Evolutionary conservation across 352 stramenopile genomes (phyloP).

Genomic region (Aphanomyces astaci): DNA sequence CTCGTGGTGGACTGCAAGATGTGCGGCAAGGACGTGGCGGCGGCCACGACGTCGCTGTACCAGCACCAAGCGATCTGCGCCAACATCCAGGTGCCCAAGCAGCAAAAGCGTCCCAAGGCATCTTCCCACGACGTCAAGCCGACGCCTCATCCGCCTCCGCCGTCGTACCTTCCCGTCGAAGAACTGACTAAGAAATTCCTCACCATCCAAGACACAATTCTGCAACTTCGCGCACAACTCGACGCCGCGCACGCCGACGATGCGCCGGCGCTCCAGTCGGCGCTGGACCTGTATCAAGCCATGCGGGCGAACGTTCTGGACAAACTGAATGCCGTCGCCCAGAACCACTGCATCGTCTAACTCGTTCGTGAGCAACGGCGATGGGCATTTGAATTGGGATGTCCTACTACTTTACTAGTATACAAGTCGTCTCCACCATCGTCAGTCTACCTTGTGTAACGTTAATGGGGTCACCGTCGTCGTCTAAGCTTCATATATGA

Average conservation of each 20-base stretch:
- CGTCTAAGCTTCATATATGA: no score
- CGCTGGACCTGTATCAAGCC: neutral
- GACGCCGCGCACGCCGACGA: neutral
- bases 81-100: conserved; percentile 8
- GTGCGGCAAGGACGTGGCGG: conserved; percentile 4
- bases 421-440: no score
- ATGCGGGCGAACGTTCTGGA: conserved; percentile 5
- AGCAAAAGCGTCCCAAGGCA: neutral
- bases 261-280: neutral
- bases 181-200: conserved; percentile 1
- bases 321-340: neutral
- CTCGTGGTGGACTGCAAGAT: conserved; percentile 11
- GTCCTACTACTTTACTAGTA: no score
- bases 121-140: neutral
- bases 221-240: neutral
- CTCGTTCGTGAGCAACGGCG: no score
- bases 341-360: neutral
- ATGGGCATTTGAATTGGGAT: no score
- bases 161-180: neutral
- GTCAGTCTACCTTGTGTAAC: no score
- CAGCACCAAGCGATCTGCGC: conserved; percentile 8
- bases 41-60: conserved; percentile 4
- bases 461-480: no score
- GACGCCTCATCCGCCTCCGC: neutral
- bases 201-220: neutral